Evolutionary conservation across 306 rosid species (phyloP).

Genomic region (Malus sylvestris): DNA sequence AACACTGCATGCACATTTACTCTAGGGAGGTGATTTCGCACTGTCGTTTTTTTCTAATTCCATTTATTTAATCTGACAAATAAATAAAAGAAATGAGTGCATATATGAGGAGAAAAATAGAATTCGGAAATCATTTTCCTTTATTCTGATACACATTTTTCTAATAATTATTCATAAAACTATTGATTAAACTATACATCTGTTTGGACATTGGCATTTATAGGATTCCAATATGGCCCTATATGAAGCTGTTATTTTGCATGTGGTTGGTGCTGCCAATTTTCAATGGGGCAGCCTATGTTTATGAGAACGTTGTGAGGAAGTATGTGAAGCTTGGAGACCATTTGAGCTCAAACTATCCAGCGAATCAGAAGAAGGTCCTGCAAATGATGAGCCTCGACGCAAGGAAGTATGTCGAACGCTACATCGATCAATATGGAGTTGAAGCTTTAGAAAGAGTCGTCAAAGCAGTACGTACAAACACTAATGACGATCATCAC

Average conservation of each 20-base stretch:
- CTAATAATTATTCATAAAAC: neutral
- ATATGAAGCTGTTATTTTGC: slow-evolving; percentile 68
- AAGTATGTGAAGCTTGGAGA: slow-evolving; percentile 50
- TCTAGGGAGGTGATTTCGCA: neutral
- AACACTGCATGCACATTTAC: neutral
- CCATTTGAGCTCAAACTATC: slow-evolving; percentile 21
- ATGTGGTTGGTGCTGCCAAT: slow-evolving; percentile 77
- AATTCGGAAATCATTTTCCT: neutral
- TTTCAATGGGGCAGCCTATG: slow-evolving; percentile 89
- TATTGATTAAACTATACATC: neutral
- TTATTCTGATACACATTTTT: neutral
- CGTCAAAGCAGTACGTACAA: slow-evolving; percentile 47
- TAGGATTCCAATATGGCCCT: slow-evolving; percentile 86
- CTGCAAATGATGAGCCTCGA: slow-evolving; percentile 80
- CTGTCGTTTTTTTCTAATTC: no score
- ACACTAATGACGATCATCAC: neutral
- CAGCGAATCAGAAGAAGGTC: slow-evolving; percentile 52
- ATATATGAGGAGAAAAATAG: neutral
- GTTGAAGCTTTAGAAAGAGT: slow-evolving; percentile 67
- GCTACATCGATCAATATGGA: slow-evolving; percentile 56
- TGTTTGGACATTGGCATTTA: neutral
- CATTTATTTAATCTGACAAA: no score
- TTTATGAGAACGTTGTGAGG: slow-evolving; percentile 67
- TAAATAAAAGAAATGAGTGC: no score
- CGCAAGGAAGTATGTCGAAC: slow-evolving; percentile 72